Conservation (phyloP, 805 yeast species). For the Cyberlindnera amylophila region DNA sequence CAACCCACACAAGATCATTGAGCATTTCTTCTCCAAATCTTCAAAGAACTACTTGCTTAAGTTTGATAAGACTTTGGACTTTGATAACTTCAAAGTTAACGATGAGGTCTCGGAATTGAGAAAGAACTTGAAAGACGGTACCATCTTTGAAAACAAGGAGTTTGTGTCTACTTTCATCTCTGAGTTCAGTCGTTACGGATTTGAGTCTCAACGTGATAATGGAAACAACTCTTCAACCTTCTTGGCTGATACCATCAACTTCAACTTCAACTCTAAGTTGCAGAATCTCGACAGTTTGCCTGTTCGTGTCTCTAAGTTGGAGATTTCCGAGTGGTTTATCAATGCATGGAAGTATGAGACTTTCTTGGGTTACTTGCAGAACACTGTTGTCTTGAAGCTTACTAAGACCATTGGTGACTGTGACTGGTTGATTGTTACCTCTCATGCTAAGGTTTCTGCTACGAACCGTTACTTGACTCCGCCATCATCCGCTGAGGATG, state of each 20-base stretch:
- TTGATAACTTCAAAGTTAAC: constrained; percentile 28
- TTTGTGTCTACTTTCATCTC: constrained; percentile 26
- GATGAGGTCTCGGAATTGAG: constrained; percentile 23
- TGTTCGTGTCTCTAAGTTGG: constrained; percentile 34
- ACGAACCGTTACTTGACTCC: constrained; percentile 29
- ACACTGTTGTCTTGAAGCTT: constrained; percentile 33
- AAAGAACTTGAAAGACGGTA: constrained; percentile 23
- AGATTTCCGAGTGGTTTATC: constrained; percentile 37
- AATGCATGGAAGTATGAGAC: constrained; percentile 39
- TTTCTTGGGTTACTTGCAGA: constrained; percentile 32
- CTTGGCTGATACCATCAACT: constrained; percentile 28
- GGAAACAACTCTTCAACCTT: constrained; percentile 23
- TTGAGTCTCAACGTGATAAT: constrained; percentile 20
- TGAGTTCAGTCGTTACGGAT: constrained; percentile 26
- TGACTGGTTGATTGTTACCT: constrained; percentile 35
- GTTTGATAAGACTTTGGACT: constrained; percentile 30
- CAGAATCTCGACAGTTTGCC: constrained; percentile 25
- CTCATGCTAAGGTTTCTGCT: constrained; percentile 30
- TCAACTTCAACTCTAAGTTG: constrained; percentile 27
- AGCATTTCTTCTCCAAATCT: constrained; percentile 33
- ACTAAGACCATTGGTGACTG: constrained; percentile 37
- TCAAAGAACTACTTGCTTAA: constrained; percentile 32
- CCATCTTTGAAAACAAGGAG: constrained; percentile 24
- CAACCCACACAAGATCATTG: constrained; percentile 35
- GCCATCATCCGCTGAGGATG: constrained; percentile 19